These are phyloP conservation scores for Penicillium subrubescens DNA, from an alignment of 495 filamentous ascomycete species.

Conservation along the genomic window DNA sequence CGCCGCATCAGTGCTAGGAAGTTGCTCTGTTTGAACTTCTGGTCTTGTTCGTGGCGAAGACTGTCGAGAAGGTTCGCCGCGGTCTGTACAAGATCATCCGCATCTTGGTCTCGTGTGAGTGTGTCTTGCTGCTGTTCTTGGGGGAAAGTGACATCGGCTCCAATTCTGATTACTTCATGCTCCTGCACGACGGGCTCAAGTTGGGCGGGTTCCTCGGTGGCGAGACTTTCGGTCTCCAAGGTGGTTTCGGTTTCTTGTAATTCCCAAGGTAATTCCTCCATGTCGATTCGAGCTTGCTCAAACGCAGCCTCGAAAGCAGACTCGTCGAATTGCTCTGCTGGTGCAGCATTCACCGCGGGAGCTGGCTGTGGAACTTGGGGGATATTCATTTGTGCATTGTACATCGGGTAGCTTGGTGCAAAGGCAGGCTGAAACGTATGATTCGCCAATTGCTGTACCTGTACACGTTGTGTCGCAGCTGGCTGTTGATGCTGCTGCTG, in stretches of 20 bases:
- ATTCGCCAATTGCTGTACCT: conserved; percentile 25
- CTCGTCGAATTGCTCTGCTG: conserved; percentile 54
- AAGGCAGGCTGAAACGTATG: conserved; percentile 39
- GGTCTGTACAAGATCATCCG: conserved; percentile 69
- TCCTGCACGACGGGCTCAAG: conserved; percentile 8
- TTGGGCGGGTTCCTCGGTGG: conserved; percentile 16
- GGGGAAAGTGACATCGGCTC: conserved; percentile 50
- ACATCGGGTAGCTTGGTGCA: conserved; percentile 30
- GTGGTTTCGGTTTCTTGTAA: conserved; percentile 25
- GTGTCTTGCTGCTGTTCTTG: conserved; percentile 33
- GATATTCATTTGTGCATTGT: conserved; percentile 26
- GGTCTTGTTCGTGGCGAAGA: conserved; percentile 63
- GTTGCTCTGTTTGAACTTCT: conserved; percentile 77
- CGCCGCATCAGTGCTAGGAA: conserved; percentile 78
- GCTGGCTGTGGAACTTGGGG: conserved; percentile 30
- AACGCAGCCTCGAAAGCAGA: conserved; percentile 67
- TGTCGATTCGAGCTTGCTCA: conserved; percentile 47
- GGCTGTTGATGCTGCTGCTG: conserved; percentile 44
- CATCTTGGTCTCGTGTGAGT: conserved; percentile 40
- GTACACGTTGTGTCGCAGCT: conserved; percentile 22
- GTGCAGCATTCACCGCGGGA: conserved; percentile 18
- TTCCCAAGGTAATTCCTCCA: conserved; percentile 26
- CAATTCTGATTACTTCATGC: conserved; percentile 45
- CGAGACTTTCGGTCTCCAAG: conserved; percentile 10
- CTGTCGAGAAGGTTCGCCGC: conserved; percentile 72